Conservation (phyloP, 176 grass and related monocot species). For the Avena insularis region DNA sequence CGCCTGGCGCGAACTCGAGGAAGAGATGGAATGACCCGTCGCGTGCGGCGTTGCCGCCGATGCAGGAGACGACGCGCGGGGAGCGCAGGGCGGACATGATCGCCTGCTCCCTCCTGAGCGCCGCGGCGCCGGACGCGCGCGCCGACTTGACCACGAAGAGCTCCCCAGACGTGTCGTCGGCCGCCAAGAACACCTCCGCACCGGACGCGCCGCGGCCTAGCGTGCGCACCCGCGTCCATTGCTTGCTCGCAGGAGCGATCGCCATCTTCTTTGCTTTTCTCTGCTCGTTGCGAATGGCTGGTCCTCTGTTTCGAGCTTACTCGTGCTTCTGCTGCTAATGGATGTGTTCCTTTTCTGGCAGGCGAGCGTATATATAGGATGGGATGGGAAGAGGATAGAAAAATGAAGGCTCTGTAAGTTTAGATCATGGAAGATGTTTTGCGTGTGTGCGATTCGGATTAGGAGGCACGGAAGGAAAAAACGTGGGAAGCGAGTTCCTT, state of each 20-base stretch:
- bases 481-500: constrained; percentile 27
- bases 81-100: too few species aligned
- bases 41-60: too few species aligned
- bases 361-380: constrained; percentile 33
- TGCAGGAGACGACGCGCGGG: too few species aligned
- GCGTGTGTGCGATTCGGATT: not conserved
- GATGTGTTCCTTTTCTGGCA: too few species aligned
- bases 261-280: not conserved
- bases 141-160: constrained; percentile 65
- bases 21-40: too few species aligned
- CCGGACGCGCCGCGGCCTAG: constrained; percentile 26
- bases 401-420: constrained; percentile 8
- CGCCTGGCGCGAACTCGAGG: too few species aligned
- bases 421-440: constrained; percentile 18
- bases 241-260: not conserved
- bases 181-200: constrained; percentile 64
- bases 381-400: too few species aligned
- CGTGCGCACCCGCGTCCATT: not conserved
- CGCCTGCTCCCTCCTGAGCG: too few species aligned
- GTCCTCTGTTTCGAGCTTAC: constrained; percentile 1
- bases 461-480: not conserved
- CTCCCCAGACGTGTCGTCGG: constrained; percentile 19
- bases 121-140: too few species aligned
- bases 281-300: not conserved
- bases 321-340: not conserved